A percentile compares a stretch with the other conserved stretches of the same genome.
These are phyloP conservation scores for Apiotrichum brassicae DNA, from an alignment of 1,284 basidiomycete species.

Conservation along the genomic window DNA sequence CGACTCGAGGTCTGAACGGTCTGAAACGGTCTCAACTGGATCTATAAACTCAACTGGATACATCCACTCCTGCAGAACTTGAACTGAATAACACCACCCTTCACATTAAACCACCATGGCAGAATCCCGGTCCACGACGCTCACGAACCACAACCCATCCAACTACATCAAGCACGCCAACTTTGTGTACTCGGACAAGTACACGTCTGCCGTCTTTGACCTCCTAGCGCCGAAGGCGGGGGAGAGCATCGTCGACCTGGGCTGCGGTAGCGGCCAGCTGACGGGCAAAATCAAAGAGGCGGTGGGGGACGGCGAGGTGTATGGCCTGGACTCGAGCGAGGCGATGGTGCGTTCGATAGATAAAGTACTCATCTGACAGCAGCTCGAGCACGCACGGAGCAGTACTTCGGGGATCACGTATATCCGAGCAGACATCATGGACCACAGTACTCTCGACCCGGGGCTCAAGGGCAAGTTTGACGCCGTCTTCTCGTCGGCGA, in stretches of 20 bases:
- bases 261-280: constrained; percentile 74
- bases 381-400: constrained; percentile 61
- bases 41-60: too few species aligned
- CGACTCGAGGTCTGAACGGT: too few species aligned
- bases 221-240: constrained; percentile 60
- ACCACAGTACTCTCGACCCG: constrained; percentile 14
- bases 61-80: too few species aligned
- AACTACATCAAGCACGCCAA: constrained; percentile 45
- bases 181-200: constrained; percentile 68
- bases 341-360: constrained; percentile 57
- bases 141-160: constrained; percentile 33
- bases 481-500: constrained; percentile 68
- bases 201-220: constrained; percentile 57
- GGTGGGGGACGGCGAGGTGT: constrained; percentile 57
- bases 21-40: too few species aligned
- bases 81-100: too few species aligned
- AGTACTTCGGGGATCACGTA: constrained; percentile 52
- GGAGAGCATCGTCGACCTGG: constrained; percentile 68
- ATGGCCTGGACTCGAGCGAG: constrained; percentile 63
- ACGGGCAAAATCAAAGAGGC: constrained; percentile 55
- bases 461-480: constrained; percentile 36
- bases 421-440: constrained; percentile 33
- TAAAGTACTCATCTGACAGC: neutral
- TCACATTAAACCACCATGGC: too few species aligned
- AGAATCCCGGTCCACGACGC: neutral